Evolutionary conservation across 2,329 filamentous ascomycete species (phyloP), one percentile per base, ranked within the genome.

Genomic region (Mariannaea sp.): DNA sequence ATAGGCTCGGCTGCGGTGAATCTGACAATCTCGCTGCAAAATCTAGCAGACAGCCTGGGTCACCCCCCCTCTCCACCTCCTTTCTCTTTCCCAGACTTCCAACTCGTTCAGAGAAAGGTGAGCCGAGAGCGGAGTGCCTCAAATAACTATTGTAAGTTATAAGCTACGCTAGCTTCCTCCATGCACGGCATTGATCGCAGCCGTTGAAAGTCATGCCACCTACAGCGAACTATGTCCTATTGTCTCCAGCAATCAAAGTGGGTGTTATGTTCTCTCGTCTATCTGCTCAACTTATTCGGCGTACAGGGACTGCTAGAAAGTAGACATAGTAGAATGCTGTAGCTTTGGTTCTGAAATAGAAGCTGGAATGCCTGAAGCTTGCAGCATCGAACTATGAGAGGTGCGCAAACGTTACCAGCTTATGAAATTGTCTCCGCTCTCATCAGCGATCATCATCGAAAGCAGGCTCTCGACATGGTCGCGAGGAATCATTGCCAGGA

Each of bases 131-230:
- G 20, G 32, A 38, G 17, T n/a, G n/a, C 19, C 29, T 46, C 42
- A 57, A 13, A 8, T 22, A 10, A 19, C 4, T 9, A 13, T 39
- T 24, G 16, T 17, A n/a, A 22, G 9, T 22, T 5, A 7, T 17
- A 38, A 10, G 9, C 33, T 42, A 17, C 42, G 13, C 29, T 50
- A 44, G 36, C 36, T 41, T 42, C 40, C 16, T 33, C 35, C 56
- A 64, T 57, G 54, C 50, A 62, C 65, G 66, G 63, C 55, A 64
- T 56, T 46, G 53, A 49, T 55, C 55, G 63, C 65, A 67, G 62
- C 60, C 52, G 60, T 64, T 60, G 58, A 53, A 64, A 59, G 65
- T 67, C 65, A 67, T 66, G 61, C 65, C 61, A 62, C 65, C 56
- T 43, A 12, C 20, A 32, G 32, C 40, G 38, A 39, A 38, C 35